These are phyloP conservation scores for Fragaria ananassa DNA, from an alignment of 306 rosid species.

Conservation along the genomic window DNA sequence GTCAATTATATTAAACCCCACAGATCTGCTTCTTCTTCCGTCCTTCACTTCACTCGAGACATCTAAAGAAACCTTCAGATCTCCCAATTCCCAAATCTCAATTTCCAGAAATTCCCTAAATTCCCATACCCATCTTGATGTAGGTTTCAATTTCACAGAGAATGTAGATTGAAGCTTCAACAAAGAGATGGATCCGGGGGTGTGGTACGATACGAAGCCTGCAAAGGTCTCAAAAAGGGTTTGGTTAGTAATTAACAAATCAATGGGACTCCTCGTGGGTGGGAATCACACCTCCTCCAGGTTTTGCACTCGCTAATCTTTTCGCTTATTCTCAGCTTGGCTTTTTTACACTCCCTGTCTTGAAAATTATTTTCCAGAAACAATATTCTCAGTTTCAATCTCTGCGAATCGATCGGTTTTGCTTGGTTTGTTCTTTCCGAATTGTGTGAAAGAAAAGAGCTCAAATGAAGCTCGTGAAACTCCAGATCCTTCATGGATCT, in stretches of 20 bases:
- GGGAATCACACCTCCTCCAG: slow-evolving; percentile 93
- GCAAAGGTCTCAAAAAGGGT: slow-evolving; percentile 52
- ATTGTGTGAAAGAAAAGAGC: not conserved
- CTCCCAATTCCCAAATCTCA: not conserved
- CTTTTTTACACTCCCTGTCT: slow-evolving; percentile 21
- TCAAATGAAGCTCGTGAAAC: slow-evolving; percentile 33
- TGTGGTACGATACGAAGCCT: slow-evolving; percentile 46
- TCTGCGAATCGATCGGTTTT: not conserved
- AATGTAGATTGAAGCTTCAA: slow-evolving; percentile 18
- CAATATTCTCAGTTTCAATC: not conserved
- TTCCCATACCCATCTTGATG: not conserved
- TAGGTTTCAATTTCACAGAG: slow-evolving; percentile 13
- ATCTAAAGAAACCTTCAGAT: not conserved
- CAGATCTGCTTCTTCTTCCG: not conserved
- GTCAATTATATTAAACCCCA: not conserved
- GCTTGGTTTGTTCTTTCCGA: not conserved
- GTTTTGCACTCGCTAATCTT: slow-evolving; percentile 79
- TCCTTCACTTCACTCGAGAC: not conserved
- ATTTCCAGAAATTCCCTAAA: not conserved
- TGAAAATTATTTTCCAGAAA: not conserved
- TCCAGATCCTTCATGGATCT: slow-evolving; percentile 50
- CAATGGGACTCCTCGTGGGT: slow-evolving; percentile 94
- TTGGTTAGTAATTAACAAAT: slow-evolving; percentile 75
- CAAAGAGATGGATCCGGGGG: slow-evolving; percentile 29
- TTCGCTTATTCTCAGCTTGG: slow-evolving; percentile 16